Conservation (phyloP, 2,329 filamentous ascomycete species). For the Didymella glomerata region DNA sequence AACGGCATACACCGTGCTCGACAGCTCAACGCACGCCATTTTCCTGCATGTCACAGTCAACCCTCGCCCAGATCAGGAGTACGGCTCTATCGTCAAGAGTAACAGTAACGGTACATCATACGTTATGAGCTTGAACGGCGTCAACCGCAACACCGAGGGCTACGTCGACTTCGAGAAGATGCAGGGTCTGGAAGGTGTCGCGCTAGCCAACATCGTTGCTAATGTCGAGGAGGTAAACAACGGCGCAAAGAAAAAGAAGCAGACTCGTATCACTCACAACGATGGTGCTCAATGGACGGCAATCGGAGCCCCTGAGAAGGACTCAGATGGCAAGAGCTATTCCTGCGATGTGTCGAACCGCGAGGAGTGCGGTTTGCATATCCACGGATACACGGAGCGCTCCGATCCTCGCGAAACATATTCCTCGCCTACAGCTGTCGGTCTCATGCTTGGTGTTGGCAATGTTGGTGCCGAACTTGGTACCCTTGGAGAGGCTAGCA, state of each 20-base stretch:
- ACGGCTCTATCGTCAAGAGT: constrained; percentile 92
- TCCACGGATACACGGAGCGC: constrained; percentile 96
- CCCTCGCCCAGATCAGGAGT: constrained; percentile 68
- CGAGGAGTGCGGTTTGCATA: constrained; percentile 81
- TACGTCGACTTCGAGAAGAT: constrained; percentile 98
- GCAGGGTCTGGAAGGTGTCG: constrained; percentile 87
- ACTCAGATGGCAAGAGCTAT: constrained; percentile 75
- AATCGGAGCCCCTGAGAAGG: constrained; percentile 74
- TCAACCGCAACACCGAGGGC: constrained; percentile 79
- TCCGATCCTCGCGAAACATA: constrained; percentile 83
- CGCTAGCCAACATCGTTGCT: constrained; percentile 82
- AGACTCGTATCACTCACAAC: constrained; percentile 94
- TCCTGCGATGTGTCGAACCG: constrained; percentile 68
- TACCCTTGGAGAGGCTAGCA: constrained; percentile 76
- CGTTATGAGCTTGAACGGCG: constrained; percentile 78
- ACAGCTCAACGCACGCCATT: constrained; percentile 92
- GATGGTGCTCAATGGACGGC: constrained; percentile 89
- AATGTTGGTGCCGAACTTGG: constrained; percentile 83
- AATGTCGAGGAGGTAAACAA: constrained; percentile 72
- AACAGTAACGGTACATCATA: constrained; percentile 98
- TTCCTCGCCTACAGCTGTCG: constrained; percentile 86
- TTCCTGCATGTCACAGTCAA: constrained; percentile 92
- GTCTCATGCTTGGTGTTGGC: constrained; percentile 88
- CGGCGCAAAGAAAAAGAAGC: constrained; percentile 77
- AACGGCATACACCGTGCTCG: constrained; percentile 88